Percentiles rank a stretch among this genome's conserved stretches.
Evolutionary conservation across 768 basidiomycete species (phyloP).

Genomic region (Postia placenta): DNA sequence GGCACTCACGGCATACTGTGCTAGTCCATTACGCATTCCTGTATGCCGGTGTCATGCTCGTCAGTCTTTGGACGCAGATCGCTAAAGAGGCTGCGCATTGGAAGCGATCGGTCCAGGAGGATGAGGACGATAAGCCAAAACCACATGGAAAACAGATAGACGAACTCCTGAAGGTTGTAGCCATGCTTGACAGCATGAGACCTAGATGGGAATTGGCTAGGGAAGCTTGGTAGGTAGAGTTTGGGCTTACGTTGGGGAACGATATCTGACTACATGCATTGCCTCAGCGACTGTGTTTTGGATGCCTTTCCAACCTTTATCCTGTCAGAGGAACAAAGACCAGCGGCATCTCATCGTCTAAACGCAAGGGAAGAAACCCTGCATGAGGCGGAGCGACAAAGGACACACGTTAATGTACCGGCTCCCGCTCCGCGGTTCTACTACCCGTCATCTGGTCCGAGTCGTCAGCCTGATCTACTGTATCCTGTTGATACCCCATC

Average conservation of each 20-base stretch:
- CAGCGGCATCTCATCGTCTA: no score
- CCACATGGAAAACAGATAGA: neutral
- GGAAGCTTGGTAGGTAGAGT: conserved; percentile 16
- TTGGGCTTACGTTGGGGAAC: no score
- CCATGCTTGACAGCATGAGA: conserved; percentile 12
- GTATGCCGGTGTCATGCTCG: conserved; percentile 46
- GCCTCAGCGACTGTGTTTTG: no score
- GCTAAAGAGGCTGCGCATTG: conserved; percentile 3
- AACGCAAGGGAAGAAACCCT: no score
- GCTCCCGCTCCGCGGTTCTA: neutral
- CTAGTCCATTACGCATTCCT: conserved; percentile 40
- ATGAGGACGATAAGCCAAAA: neutral
- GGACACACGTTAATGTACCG: no score
- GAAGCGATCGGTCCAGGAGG: conserved; percentile 6
- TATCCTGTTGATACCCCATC: no score
- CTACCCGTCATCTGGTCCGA: neutral
- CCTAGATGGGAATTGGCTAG: conserved; percentile 16
- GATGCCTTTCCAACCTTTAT: no score
- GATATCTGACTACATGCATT: no score
- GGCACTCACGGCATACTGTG: conserved; percentile 26
- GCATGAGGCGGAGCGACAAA: no score
- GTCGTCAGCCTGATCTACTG: no score
- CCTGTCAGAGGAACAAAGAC: no score
- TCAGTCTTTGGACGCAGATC: conserved; percentile 48
- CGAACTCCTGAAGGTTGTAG: conserved; percentile 9